Evolutionary conservation across 768 basidiomycete genomes (phyloP).

Genomic region (Coprinopsis sp.): DNA sequence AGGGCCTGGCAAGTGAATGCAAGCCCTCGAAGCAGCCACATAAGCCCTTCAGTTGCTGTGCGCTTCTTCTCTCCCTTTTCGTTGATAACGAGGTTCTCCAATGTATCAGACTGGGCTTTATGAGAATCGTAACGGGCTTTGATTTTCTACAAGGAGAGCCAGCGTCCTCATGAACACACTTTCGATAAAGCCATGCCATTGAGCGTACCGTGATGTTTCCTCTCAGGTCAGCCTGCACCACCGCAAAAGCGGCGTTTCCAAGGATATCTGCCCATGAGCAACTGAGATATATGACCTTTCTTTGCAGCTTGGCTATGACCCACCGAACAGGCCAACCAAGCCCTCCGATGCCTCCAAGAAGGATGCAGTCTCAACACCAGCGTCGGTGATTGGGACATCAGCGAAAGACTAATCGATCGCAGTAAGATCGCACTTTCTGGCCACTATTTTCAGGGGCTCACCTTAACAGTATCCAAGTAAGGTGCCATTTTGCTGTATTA

Average conservation of each 20-base stretch:
- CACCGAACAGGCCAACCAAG: constrained; percentile 88
- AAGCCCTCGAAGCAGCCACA: constrained; percentile 92
- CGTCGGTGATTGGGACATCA: constrained; percentile 81
- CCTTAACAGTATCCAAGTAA: constrained; percentile 69
- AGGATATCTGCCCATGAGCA: constrained; percentile 62
- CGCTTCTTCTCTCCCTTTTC: constrained; percentile 87
- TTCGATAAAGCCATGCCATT: background rate
- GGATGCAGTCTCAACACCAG: constrained; percentile 80
- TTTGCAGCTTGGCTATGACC: constrained; percentile 16
- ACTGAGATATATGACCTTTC: background rate
- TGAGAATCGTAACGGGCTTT: constrained; percentile 68
- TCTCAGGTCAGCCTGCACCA: constrained; percentile 82
- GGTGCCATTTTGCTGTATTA: constrained; percentile 56
- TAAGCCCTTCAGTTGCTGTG: constrained; percentile 82
- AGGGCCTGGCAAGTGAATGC: constrained; percentile 86
- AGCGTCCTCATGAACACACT: background rate
- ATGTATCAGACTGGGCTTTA: constrained; percentile 62
- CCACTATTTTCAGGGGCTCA: constrained; percentile 19
- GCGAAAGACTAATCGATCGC: constrained; percentile 75
- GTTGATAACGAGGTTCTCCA: constrained; percentile 78
- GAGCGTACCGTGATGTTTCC: constrained; percentile 83
- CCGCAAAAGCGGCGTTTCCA: constrained; percentile 75
- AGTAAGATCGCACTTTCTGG: background rate
- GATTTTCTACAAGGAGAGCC: constrained; percentile 68
- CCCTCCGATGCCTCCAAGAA: constrained; percentile 90